These are phyloP conservation scores for Beta corolliflora DNA, from an alignment of 179 eudicot genomes.

Conservation along the genomic window DNA sequence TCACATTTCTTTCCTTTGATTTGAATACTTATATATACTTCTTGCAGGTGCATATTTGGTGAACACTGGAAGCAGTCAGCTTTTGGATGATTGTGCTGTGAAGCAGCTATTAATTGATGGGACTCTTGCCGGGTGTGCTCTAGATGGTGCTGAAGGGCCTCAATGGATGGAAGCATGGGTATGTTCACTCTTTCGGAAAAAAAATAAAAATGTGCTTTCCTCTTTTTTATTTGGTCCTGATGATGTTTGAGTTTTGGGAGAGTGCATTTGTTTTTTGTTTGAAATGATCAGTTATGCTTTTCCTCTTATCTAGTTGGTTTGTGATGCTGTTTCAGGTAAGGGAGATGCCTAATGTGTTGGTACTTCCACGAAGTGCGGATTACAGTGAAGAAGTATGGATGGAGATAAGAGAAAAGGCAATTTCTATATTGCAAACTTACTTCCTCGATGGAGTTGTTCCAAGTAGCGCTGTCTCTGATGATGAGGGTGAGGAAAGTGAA, in stretches of 20 bases:
- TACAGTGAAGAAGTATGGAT: constrained; percentile 99
- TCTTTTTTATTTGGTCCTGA: background rate
- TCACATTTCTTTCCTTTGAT: constrained; percentile 6
- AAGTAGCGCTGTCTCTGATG: constrained; percentile 75
- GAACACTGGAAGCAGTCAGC: constrained; percentile 96
- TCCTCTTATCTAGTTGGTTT: background rate
- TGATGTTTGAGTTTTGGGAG: background rate
- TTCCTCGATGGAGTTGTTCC: constrained; percentile 77
- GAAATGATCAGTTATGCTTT: background rate
- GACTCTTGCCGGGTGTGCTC: constrained; percentile 93
- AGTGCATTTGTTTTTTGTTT: background rate
- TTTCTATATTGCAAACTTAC: constrained; percentile 76
- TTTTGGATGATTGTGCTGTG: constrained; percentile 96
- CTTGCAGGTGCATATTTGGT: constrained; percentile 88
- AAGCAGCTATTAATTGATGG: constrained; percentile 96
- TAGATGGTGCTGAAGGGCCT: constrained; percentile 99
- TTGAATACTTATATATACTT: constrained; percentile 7
- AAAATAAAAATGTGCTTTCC: background rate
- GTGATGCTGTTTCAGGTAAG: constrained; percentile 59
- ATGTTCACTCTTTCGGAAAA: constrained; percentile 37
- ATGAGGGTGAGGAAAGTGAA: constrained; percentile 79
- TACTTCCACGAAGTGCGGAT: constrained; percentile 98
- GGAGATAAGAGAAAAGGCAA: constrained; percentile 94
- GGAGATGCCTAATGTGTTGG: constrained; percentile 98
- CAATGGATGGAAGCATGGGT: constrained; percentile 99